A percentile compares a stretch with the other conserved stretches of the same genome.
These are phyloP conservation scores for Phoma sp. DNA, from an alignment of 2,329 filamentous ascomycete genomes.

Conservation along the genomic window DNA sequence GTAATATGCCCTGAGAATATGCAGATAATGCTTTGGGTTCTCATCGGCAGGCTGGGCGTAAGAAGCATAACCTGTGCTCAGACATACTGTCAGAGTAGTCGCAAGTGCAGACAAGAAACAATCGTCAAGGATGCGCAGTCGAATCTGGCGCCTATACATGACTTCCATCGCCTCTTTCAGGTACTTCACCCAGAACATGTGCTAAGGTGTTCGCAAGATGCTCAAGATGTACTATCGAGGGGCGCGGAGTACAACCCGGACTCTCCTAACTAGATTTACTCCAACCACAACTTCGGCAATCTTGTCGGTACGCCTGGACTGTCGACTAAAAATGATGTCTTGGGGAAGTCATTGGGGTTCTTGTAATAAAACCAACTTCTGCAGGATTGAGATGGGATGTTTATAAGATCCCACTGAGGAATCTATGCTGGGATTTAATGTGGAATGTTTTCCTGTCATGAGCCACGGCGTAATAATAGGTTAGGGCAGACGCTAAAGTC, in stretches of 20 bases:
- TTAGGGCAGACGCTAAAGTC: background rate
- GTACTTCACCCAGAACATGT: background rate
- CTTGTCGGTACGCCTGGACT: background rate
- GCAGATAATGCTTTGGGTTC: background rate
- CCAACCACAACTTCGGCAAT: background rate
- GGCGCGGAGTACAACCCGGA: background rate
- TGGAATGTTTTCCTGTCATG: background rate
- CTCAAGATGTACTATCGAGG: background rate
- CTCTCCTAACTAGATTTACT: background rate
- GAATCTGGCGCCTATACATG: background rate
- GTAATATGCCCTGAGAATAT: background rate
- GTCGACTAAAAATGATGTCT: background rate
- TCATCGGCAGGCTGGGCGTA: background rate
- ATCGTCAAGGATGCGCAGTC: background rate
- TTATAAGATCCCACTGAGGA: conserved; percentile 2
- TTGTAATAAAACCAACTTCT: background rate
- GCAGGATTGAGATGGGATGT: background rate
- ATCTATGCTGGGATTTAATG: background rate
- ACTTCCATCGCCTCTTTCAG: background rate
- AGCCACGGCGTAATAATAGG: background rate
- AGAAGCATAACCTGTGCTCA: background rate
- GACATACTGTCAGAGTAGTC: background rate
- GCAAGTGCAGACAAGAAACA: background rate
- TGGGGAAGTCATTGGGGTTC: background rate
- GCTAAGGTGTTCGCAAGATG: background rate